Percentiles rank a stretch among this genome's conserved stretches.
Evolutionary conservation across 768 basidiomycete genomes (phyloP).

Genomic region (Nidula microcarpa): DNA sequence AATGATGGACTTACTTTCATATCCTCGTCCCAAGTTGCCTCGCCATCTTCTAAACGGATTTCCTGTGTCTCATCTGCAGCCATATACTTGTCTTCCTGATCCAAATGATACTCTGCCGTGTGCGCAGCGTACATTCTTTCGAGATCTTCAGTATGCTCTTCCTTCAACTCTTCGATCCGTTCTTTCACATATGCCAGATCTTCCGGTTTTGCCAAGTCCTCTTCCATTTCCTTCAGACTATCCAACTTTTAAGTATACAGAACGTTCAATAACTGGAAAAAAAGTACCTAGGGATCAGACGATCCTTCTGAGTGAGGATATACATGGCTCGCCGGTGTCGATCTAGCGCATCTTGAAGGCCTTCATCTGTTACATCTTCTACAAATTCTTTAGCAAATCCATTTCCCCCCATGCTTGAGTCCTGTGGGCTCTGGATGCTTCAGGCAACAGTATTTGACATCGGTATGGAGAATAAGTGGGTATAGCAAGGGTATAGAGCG

Average conservation of each 20-base stretch:
- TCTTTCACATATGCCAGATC: constrained; percentile 18
- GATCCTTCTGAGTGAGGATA: constrained; percentile 14
- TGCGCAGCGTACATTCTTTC: constrained; percentile 31
- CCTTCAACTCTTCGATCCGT: constrained; percentile 20
- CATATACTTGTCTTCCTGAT: constrained; percentile 25
- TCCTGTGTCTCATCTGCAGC: neutral
- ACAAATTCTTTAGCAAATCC: too few species aligned
- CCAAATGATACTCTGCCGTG: constrained; percentile 29
- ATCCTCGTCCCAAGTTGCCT: neutral
- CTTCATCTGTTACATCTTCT: too few species aligned
- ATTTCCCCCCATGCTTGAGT: too few species aligned
- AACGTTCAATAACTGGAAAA: neutral
- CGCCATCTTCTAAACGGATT: neutral
- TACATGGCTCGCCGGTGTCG: constrained; percentile 11
- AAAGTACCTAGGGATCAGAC: constrained; percentile 11
- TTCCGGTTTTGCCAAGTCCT: constrained; percentile 23
- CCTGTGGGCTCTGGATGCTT: too few species aligned
- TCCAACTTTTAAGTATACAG: neutral
- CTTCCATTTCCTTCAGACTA: constrained; percentile 33
- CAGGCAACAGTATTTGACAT: too few species aligned
- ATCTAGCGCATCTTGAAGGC: too few species aligned
- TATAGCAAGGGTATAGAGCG: too few species aligned
- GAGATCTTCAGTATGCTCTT: constrained; percentile 30
- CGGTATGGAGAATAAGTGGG: too few species aligned
- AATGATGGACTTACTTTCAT: neutral